phyloP scores from a whole-genome alignment of 2,329 filamentous ascomycete genomes.

The Epichloe sp. region DNA sequence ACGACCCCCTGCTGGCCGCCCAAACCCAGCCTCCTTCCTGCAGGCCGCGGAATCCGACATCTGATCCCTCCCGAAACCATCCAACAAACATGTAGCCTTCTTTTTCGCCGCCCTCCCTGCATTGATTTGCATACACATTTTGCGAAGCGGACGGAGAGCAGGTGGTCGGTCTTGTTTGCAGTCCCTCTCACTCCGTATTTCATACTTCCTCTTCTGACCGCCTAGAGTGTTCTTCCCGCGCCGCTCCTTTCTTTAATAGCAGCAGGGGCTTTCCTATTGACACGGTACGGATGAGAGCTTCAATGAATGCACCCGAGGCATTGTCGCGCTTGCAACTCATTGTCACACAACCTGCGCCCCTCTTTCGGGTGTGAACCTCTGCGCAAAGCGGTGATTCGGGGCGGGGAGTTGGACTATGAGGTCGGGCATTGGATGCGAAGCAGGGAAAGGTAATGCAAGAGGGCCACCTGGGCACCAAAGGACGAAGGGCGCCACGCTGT shows the following conservation, averaged over 20 bases:
- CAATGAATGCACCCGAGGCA: neutral
- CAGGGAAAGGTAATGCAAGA: neutral
- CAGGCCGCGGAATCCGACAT: neutral
- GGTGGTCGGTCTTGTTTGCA: no score
- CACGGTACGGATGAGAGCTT: no score
- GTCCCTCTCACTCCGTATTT: no score
- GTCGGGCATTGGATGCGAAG: neutral
- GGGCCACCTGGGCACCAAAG: neutral
- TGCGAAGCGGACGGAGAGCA: no score
- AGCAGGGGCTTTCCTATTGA: neutral
- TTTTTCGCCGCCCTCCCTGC: no score
- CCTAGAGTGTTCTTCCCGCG: neutral
- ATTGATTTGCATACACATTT: no score
- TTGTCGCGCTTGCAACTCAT: neutral
- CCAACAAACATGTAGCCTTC: no score
- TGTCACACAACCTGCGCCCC: neutral
- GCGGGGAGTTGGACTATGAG: neutral
- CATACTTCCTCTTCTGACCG: no score
- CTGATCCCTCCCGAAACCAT: no score
- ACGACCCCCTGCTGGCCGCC: neutral
- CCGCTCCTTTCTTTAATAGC: neutral
- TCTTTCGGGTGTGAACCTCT: neutral
- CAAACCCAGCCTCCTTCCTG: neutral
- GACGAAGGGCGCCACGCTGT: neutral
- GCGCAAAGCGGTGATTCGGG: neutral